These are phyloP conservation scores for Trichoderma afroharzianum DNA, from an alignment of 2,329 filamentous ascomycete genomes.

Conservation along the genomic window DNA sequence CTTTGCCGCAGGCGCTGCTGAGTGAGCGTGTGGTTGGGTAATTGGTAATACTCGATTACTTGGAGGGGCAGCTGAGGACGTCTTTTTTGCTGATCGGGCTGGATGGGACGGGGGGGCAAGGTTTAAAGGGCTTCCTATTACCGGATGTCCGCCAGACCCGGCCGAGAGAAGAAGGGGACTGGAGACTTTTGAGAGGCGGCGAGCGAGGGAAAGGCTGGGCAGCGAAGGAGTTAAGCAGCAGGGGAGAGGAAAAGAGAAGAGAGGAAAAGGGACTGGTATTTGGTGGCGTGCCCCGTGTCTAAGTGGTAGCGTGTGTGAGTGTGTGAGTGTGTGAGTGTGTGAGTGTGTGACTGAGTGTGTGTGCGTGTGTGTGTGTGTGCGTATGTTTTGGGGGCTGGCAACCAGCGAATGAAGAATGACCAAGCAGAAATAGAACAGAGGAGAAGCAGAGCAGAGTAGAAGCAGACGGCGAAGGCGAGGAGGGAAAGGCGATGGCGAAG, in stretches of 20 bases:
- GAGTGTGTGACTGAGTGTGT: background rate
- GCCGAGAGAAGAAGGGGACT: background rate
- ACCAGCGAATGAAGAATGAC: background rate
- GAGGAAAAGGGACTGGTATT: background rate
- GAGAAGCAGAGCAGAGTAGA: background rate
- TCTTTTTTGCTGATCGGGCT: background rate
- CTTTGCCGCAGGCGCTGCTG: conserved; percentile 6
- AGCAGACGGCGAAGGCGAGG: background rate
- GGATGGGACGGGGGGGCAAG: conserved; percentile 2
- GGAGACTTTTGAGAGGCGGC: background rate
- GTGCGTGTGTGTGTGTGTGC: background rate
- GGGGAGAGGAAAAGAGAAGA: background rate
- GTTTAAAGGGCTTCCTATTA: conserved; percentile 1
- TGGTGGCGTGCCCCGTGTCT: background rate
- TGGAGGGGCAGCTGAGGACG: background rate
- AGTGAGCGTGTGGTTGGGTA: conserved; percentile 16
- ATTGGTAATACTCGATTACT: conserved; percentile 12
- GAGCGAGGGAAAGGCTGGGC: background rate
- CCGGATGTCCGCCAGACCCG: conserved; percentile 13
- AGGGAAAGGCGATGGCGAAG: background rate
- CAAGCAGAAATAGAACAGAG: background rate
- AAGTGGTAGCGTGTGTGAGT: background rate
- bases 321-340: background rate
- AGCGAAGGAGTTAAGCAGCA: background rate
- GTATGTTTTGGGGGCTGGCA: background rate